Evolutionary conservation across 306 rosid genomes (phyloP).

Genomic region (Ceratonia siliqua): DNA sequence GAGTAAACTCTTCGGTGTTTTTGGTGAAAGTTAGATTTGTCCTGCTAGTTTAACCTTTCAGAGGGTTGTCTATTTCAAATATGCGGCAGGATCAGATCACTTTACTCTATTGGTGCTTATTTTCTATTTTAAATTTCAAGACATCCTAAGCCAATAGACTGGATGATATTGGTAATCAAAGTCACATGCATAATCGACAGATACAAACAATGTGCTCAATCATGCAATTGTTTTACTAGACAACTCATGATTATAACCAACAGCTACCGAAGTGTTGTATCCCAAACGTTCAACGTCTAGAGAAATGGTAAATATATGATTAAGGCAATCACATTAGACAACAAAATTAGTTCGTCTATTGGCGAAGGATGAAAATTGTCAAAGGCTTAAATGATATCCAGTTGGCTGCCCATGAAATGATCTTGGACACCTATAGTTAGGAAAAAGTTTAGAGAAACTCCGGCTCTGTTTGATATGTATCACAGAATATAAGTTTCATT

Average conservation of each 20-base stretch:
- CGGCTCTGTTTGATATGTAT: not conserved
- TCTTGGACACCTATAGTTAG: not conserved
- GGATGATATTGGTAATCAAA: not conserved
- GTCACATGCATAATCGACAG: not conserved
- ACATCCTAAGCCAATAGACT: not conserved
- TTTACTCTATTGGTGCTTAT: not conserved
- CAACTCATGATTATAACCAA: not conserved
- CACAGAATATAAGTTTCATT: not conserved
- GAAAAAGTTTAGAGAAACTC: not conserved
- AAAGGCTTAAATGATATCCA: not conserved
- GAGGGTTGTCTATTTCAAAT: not conserved
- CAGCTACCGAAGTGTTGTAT: not conserved
- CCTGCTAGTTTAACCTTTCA: not conserved
- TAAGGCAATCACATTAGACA: not conserved
- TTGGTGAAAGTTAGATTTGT: not conserved
- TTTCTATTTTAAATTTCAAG: not conserved
- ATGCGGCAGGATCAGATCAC: not conserved
- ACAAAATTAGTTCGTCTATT: not conserved
- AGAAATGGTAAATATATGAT: not conserved
- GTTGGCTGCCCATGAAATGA: not conserved
- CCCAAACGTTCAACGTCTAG: no score
- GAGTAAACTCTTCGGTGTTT: not conserved
- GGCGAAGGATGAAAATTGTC: not conserved
- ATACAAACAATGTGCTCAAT: not conserved
- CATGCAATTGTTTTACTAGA: not conserved